Evolutionary conservation across 148 eudicot species (phyloP).

Genomic region (Suaeda aralocaspica): DNA sequence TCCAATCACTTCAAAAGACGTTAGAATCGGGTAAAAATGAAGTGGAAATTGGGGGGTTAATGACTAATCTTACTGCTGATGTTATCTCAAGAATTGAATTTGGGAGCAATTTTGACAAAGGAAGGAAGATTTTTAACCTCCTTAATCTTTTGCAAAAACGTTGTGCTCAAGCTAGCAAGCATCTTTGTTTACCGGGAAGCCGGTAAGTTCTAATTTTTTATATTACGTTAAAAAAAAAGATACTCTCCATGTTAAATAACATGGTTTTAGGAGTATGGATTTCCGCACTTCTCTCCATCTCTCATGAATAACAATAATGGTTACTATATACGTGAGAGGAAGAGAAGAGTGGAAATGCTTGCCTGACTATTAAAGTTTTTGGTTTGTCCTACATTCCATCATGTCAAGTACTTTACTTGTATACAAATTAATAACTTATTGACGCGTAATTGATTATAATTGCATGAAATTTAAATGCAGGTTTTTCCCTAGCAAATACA

Average conservation of each 20-base stretch:
- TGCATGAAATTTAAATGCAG: constrained; percentile 27
- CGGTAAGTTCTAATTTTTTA: constrained; percentile 34
- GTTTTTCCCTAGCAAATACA: constrained; percentile 90
- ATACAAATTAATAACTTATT: too few species aligned
- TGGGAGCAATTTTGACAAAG: constrained; percentile 74
- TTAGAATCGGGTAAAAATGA: constrained; percentile 36
- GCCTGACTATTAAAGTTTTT: too few species aligned
- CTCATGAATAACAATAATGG: too few species aligned
- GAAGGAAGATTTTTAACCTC: constrained; percentile 63
- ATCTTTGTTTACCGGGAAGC: constrained; percentile 84
- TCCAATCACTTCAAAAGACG: constrained; percentile 38
- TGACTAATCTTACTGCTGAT: constrained; percentile 71
- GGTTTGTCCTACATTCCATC: too few species aligned
- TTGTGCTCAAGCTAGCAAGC: constrained; percentile 81
- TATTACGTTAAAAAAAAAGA: too few species aligned
- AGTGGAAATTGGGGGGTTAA: constrained; percentile 77
- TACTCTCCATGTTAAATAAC: too few species aligned
- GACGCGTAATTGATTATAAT: too few species aligned
- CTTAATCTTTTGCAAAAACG: constrained; percentile 56
- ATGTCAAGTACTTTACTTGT: too few species aligned
- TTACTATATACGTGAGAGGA: too few species aligned
- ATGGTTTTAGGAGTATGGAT: too few species aligned
- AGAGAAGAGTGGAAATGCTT: too few species aligned
- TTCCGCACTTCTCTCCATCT: too few species aligned
- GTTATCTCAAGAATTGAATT: constrained; percentile 83